phyloP scores from a whole-genome alignment of 78 protist species.

The slime mould (Dictyostelium discoideum) region DNA sequence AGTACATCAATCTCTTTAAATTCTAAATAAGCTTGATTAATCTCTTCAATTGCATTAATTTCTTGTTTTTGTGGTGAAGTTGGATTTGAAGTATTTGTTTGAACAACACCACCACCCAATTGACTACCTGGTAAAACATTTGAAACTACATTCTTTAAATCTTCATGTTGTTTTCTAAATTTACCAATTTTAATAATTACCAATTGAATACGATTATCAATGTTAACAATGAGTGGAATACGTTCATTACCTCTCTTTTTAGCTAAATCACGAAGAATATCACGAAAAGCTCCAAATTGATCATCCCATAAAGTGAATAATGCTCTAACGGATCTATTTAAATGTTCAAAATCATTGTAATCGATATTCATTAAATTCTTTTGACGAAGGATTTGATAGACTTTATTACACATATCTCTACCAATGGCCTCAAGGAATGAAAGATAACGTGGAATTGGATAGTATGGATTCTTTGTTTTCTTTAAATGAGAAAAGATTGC shows the following conservation, averaged over 20 bases:
- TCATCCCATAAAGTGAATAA: constrained; percentile 82
- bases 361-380: constrained; percentile 55
- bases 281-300: constrained; percentile 48
- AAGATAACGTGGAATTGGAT: constrained; percentile 73
- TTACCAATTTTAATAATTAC: constrained; percentile 41
- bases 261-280: constrained; percentile 68
- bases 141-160: constrained; percentile 68
- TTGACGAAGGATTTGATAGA: constrained; percentile 52
- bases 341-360: constrained; percentile 75
- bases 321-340: background rate
- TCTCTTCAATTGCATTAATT: constrained; percentile 77
- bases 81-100: background rate
- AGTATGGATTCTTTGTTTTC: constrained; percentile 57
- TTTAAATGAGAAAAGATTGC: constrained; percentile 80
- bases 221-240: constrained; percentile 31
- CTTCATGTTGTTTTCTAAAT: constrained; percentile 88
- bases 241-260: constrained; percentile 33
- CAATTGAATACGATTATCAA: constrained; percentile 33
- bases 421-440: constrained; percentile 79
- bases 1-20: constrained; percentile 77
- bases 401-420: constrained; percentile 75
- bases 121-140: constrained; percentile 52
- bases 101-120: background rate
- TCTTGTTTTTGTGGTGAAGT: constrained; percentile 20
- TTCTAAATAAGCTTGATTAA: constrained; percentile 80